Percentiles rank a stretch among this genome's conserved stretches.
phyloP scores from a whole-genome alignment of 1,284 basidiomycete species.

The Cryptococcus sp. region DNA sequence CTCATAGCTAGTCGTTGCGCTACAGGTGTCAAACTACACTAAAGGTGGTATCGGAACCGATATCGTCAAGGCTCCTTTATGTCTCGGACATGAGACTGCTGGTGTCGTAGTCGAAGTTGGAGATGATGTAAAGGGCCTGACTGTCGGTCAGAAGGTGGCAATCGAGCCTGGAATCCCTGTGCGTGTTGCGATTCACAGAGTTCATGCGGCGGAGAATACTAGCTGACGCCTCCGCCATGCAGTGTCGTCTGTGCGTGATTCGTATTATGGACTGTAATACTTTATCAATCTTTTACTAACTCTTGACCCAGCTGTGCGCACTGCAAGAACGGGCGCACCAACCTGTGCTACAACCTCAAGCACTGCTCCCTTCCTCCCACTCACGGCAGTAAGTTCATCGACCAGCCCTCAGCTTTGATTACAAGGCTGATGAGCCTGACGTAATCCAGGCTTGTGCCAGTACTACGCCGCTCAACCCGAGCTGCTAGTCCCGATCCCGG shows the following conservation, averaged over 20 bases:
- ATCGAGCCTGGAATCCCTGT: slow-evolving; percentile 13
- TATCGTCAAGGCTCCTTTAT: slow-evolving; percentile 24
- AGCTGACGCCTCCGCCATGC: not conserved
- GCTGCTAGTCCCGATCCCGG: slow-evolving; percentile 1
- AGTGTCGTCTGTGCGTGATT: slow-evolving; percentile 1
- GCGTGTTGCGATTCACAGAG: not conserved
- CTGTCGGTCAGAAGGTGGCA: slow-evolving; percentile 53
- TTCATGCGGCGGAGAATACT: no score
- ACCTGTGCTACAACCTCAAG: slow-evolving; percentile 14
- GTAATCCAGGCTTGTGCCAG: slow-evolving; percentile 6
- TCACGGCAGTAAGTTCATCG: slow-evolving; percentile 8
- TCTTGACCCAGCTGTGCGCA: slow-evolving; percentile 7
- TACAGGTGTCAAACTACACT: slow-evolving; percentile 9
- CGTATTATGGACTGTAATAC: not conserved
- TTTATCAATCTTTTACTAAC: slow-evolving; percentile 1
- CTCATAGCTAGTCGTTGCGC: not conserved
- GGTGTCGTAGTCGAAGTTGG: slow-evolving; percentile 19
- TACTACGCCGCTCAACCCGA: not conserved
- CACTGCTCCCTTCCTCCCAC: slow-evolving; percentile 12
- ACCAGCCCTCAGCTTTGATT: not conserved
- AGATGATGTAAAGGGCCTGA: slow-evolving; percentile 16
- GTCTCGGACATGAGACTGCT: slow-evolving; percentile 32
- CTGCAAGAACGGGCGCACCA: slow-evolving; percentile 14
- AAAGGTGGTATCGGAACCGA: slow-evolving; percentile 14
- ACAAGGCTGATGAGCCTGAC: no score